Conservation (phyloP, 192 early-diverging fungal species). For the Phlyctochytrium bullatum region DNA sequence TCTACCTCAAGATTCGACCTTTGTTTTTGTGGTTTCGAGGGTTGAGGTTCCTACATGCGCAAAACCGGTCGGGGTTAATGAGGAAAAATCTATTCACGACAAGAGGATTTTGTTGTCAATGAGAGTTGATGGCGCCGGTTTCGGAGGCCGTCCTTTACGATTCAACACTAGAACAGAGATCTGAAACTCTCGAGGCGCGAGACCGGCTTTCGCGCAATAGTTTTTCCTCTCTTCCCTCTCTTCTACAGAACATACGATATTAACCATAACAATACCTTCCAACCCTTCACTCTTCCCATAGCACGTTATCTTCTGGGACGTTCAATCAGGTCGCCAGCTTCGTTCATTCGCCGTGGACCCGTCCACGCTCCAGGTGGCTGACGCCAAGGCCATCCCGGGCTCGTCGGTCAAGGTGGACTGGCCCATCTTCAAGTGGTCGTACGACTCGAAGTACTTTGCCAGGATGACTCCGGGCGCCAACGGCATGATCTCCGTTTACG, state of each 20-base stretch:
- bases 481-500: slow-evolving; percentile 77
- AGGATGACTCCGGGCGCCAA: slow-evolving; percentile 72
- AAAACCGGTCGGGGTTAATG: no score
- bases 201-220: background rate
- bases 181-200: no score
- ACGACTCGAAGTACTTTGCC: slow-evolving; percentile 92
- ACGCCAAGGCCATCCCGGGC: slow-evolving; percentile 30
- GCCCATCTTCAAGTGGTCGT: slow-evolving; percentile 98
- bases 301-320: slow-evolving; percentile 79
- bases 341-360: slow-evolving; percentile 79
- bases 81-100: no score
- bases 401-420: slow-evolving; percentile 62
- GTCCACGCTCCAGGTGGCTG: slow-evolving; percentile 43
- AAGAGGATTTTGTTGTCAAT: no score
- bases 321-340: slow-evolving; percentile 76
- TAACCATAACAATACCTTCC: no score
- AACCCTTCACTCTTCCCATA: slow-evolving; percentile 22
- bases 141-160: no score
- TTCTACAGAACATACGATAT: no score
- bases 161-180: no score
- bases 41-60: background rate
- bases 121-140: no score
- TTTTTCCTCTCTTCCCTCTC: background rate
- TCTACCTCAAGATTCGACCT: background rate
- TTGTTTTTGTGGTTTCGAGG: no score